Evolutionary conservation across 1,139 yeast species (phyloP).

Genomic region (Geotrichum carabidarum): DNA sequence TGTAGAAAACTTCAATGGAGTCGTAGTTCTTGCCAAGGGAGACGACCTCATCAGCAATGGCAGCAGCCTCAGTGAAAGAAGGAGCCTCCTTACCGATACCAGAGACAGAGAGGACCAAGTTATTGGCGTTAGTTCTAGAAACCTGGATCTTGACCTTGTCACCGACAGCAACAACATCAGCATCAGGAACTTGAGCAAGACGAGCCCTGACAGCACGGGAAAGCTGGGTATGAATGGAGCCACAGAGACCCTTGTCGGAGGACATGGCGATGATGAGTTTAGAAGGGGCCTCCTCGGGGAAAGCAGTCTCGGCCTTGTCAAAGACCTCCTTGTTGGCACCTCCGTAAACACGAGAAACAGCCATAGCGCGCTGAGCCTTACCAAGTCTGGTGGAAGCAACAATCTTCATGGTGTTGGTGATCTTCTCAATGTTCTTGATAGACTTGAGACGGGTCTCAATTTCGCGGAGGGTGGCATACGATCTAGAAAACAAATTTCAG

Average conservation of each 20-base stretch:
- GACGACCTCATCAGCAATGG: conserved; percentile 79
- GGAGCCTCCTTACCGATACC: conserved; percentile 98
- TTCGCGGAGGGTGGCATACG: conserved; percentile 97
- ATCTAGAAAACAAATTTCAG: conserved; percentile 45
- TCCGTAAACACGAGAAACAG: conserved; percentile 79
- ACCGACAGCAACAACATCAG: conserved; percentile 85
- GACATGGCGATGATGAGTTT: conserved; percentile 81
- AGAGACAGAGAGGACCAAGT: conserved; percentile 69
- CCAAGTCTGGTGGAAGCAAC: conserved; percentile 96
- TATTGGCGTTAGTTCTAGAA: conserved; percentile 69
- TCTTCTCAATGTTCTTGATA: conserved; percentile 96
- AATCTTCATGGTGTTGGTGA: conserved; percentile 98
- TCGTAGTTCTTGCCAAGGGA: conserved; percentile 56
- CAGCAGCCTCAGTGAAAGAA: conserved; percentile 81
- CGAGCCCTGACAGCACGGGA: conserved; percentile 80
- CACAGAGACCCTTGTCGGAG: conserved; percentile 98
- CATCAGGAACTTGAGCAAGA: conserved; percentile 58
- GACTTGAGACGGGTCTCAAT: conserved; percentile 97
- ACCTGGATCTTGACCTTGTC: conserved; percentile 90
- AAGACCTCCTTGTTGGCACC: conserved; percentile 74
- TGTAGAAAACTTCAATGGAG: conserved; percentile 76
- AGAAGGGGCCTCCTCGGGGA: conserved; percentile 44
- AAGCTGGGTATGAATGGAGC: conserved; percentile 92
- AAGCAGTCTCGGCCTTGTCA: conserved; percentile 70
- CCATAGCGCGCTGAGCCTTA: conserved; percentile 95